Percentiles rank a stretch among this genome's conserved stretches.
phyloP scores from a whole-genome alignment of 495 filamentous ascomycete species.

The Astrothelium macrocarpum region DNA sequence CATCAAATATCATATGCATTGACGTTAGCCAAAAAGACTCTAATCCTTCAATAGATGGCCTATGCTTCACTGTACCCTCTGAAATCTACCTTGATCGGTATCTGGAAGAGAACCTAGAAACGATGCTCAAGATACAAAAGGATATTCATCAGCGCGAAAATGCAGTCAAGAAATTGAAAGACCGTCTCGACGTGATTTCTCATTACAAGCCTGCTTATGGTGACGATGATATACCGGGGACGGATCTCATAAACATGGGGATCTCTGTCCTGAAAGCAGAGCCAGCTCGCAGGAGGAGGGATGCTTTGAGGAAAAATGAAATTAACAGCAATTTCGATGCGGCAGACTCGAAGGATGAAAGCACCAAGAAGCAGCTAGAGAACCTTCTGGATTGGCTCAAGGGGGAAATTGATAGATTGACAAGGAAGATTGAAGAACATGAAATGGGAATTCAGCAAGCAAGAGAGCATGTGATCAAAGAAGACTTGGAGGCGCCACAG shows the following conservation, averaged over 20 bases:
- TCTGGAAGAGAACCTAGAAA: constrained; percentile 11
- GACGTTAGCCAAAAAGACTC: constrained; percentile 7
- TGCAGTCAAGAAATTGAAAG: constrained; percentile 12
- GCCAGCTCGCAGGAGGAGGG: not conserved
- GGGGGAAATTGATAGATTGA: constrained; percentile 15
- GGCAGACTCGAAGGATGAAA: constrained; percentile 10
- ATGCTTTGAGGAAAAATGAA: not conserved
- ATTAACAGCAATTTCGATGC: constrained; percentile 8
- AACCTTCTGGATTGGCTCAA: constrained; percentile 12
- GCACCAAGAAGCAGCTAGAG: constrained; percentile 15
- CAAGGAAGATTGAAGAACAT: constrained; percentile 5
- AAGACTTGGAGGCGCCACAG: not conserved
- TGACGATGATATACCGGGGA: constrained; percentile 5
- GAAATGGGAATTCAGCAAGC: constrained; percentile 9
- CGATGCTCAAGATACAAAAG: not conserved
- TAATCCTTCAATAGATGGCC: not conserved
- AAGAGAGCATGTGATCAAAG: constrained; percentile 2
- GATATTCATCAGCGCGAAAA: constrained; percentile 6
- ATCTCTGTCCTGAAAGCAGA: constrained; percentile 5
- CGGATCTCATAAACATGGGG: constrained; percentile 7
- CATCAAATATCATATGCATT: constrained; percentile 5
- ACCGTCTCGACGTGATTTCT: constrained; percentile 12
- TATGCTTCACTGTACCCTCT: constrained; percentile 10
- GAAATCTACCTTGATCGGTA: constrained; percentile 21
- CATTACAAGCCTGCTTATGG: constrained; percentile 12